These are phyloP conservation scores for Glonium stellatum DNA, from an alignment of 495 filamentous ascomycete species.

Conservation along the genomic window DNA sequence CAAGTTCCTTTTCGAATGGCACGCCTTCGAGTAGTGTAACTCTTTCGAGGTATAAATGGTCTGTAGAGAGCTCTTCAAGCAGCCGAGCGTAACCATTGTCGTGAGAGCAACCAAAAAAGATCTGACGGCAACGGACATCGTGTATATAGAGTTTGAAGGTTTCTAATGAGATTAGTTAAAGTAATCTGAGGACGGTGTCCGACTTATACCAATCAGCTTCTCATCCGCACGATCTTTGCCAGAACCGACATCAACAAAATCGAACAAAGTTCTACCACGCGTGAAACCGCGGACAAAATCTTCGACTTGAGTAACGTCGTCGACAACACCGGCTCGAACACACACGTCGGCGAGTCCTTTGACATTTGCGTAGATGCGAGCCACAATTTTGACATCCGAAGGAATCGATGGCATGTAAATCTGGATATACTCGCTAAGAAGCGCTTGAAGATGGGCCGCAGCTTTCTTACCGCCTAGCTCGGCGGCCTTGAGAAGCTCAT, in stretches of 20 bases:
- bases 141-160: constrained; percentile 58
- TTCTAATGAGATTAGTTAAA: constrained; percentile 44
- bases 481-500: constrained; percentile 56
- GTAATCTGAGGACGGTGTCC: no score
- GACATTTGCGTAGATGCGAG: constrained; percentile 63
- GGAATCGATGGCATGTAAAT: constrained; percentile 43
- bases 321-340: constrained; percentile 48
- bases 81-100: constrained; percentile 65
- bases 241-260: constrained; percentile 68
- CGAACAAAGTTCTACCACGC: constrained; percentile 59
- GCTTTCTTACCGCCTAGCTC: constrained; percentile 65
- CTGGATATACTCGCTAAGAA: constrained; percentile 45
- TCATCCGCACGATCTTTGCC: constrained; percentile 63
- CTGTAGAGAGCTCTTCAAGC: constrained; percentile 56
- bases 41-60: constrained; percentile 47
- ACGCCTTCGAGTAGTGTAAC: constrained; percentile 70
- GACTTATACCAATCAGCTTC: constrained; percentile 60
- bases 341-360: constrained; percentile 56
- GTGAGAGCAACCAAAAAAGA: constrained; percentile 72
- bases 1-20: constrained; percentile 61
- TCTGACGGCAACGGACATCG: constrained; percentile 73
- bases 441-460: constrained; percentile 52
- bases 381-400: constrained; percentile 54
- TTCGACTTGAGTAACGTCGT: constrained; percentile 47
- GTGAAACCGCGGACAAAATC: constrained; percentile 75